These are phyloP conservation scores for Melastoma malabathricum DNA, from an alignment of 345 rosid genomes.

Conservation along the genomic window DNA sequence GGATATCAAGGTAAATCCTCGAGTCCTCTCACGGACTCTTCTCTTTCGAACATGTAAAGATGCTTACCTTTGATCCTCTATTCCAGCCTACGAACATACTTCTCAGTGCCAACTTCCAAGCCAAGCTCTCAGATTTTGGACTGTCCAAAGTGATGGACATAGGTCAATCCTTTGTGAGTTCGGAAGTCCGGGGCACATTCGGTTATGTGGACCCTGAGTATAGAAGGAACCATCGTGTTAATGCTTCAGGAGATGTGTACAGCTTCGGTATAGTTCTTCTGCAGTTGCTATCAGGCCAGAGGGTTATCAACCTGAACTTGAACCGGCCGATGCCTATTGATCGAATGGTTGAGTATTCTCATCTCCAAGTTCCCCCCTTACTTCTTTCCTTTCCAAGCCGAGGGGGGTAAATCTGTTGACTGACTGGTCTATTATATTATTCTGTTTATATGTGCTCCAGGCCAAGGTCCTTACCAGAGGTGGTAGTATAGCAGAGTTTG, in stretches of 20 bases:
- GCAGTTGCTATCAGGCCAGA: slow-evolving; percentile 46
- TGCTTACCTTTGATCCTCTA: neutral
- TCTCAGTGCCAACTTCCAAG: slow-evolving; percentile 28
- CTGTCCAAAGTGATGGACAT: slow-evolving; percentile 45
- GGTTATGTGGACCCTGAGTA: slow-evolving; percentile 56
- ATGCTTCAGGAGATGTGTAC: slow-evolving; percentile 43
- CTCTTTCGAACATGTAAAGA: neutral
- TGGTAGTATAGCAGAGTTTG: slow-evolving; percentile 28
- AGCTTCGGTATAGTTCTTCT: slow-evolving; percentile 50
- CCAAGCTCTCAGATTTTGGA: slow-evolving; percentile 50
- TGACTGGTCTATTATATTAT: neutral
- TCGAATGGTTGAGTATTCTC: slow-evolving; percentile 23
- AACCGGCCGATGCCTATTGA: slow-evolving; percentile 29
- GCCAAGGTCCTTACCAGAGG: slow-evolving; percentile 25
- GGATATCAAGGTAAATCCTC: slow-evolving; percentile 25
- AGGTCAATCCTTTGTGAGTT: slow-evolving; percentile 44
- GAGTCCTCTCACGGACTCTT: neutral
- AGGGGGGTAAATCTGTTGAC: neutral
- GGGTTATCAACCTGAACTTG: slow-evolving; percentile 29
- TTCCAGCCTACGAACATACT: slow-evolving; percentile 50
- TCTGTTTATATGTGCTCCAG: slow-evolving; percentile 19
- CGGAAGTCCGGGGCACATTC: slow-evolving; percentile 58
- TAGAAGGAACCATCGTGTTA: slow-evolving; percentile 35
- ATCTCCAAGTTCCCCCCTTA: neutral
- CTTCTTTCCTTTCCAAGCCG: neutral